Base-by-base conservation (phyloP, 768 basidiomycete genomes). In the Mycena rebaudengoi region DNA sequence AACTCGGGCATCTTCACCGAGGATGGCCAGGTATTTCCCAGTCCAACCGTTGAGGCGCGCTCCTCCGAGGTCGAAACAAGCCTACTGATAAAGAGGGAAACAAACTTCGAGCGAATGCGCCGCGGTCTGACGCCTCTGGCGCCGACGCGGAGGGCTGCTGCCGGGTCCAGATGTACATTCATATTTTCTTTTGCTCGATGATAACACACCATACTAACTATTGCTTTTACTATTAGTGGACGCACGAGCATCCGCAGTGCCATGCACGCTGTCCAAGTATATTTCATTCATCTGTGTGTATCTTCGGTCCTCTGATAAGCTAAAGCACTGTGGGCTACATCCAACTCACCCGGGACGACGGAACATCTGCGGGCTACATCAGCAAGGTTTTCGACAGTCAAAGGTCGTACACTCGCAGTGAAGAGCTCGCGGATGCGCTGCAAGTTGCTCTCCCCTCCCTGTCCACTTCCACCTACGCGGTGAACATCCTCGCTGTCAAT, bases 41-140 rank as follows among this genome's bases (percentile, higher is more conserved):
- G 12, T 43, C 45, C 45, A 18, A 44, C n/a, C 4, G 28, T 25
- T 12, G 37, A 41, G 1, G 11, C 6, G 1, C n/a, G 18, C 28
- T 29, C 37, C 4, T 16, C 48, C 18, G 12, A 12, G 7, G 25
- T 18, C 39, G 25, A 12, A 18, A 23, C 32, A 40, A 37, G 1
- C 16, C 46, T n/a, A n/a, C n/a, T 50, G n/a, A 23, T 7, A 10
- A 46, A 53, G n/a, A 52, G 32, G 33, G 50, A 45, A 29, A 63
- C 46, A 29, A 64, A 58, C 32, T 23, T 23, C 13, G 40, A 57
- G 21, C 62, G 62, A 4, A 21, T 64, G 23, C 40, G 49, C n/a
- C 62, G 55, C 25, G 62, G 56, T 6, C 37, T 58, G 20, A 12
- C 55, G 10, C 62, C 50, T n/a, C 51, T 64, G 11, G 43, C 63